Evolutionary conservation across 768 basidiomycete species (phyloP).

Genomic region (Russula dissimulans): DNA sequence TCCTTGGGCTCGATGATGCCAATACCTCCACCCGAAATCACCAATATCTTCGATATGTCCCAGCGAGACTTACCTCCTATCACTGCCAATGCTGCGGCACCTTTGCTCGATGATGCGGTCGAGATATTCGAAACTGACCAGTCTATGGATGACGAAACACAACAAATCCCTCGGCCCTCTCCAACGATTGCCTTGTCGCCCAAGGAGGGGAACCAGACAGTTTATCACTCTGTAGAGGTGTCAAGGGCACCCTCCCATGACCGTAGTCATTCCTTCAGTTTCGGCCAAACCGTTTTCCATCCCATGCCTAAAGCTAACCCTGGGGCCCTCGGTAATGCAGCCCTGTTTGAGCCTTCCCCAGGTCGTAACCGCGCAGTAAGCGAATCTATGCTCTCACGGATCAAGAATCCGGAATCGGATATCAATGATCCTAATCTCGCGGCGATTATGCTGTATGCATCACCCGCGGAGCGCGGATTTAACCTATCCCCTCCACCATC

Average conservation of each 20-base stretch:
- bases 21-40: constrained; percentile 35
- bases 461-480: constrained; percentile 16
- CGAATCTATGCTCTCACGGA: constrained; percentile 51
- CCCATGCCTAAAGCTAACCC: constrained; percentile 31
- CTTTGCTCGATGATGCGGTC: constrained; percentile 30
- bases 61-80: constrained; percentile 44
- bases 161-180: constrained; percentile 9
- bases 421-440: constrained; percentile 51
- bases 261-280: constrained; percentile 60
- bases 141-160: constrained; percentile 18
- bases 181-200: constrained; percentile 1
- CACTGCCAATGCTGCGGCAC: constrained; percentile 24
- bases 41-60: constrained; percentile 52
- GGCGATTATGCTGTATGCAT: constrained; percentile 38
- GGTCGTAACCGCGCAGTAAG: constrained; percentile 47
- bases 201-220: not conserved
- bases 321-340: not conserved
- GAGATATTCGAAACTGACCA: constrained; percentile 29
- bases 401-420: constrained; percentile 45
- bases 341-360: constrained; percentile 10
- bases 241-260: constrained; percentile 31
- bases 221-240: constrained; percentile 17
- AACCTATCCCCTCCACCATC: constrained; percentile 15
- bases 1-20: constrained; percentile 29
- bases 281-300: constrained; percentile 55